Base-by-base conservation (phyloP, 495 filamentous ascomycete species). In the Neurospora discreta region DNA sequence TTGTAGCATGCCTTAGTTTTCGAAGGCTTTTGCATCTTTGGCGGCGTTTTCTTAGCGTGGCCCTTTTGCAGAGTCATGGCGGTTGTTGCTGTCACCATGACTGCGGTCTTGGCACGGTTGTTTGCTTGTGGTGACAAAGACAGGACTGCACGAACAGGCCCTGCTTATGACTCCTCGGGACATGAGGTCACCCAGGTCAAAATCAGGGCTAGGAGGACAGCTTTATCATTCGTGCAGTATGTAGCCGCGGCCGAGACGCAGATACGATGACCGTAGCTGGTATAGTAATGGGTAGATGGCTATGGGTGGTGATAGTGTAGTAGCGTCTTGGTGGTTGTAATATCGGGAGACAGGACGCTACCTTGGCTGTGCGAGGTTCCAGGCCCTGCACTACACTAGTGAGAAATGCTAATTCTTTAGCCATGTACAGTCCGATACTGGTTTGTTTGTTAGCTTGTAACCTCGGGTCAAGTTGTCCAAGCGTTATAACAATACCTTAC, bases 1-100 rank as follows among this genome's bases (percentile, higher is more conserved):
- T 80, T 80, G 74, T 79, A 71, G 74, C 78, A 80, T 20, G 69
- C 52, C 43, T 70, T 72, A 26, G 73, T 33, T 26, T 52, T 13
- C 26, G 52, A 65, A 65, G 26, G 26, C 52, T 36, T 65, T 65
- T 65, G 52, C 52, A 33, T 65, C 52, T 60, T 60, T 30, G 52
- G 52, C 23, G 52, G 52, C 11, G 23, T 60, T 16, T 60, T 60
- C 52, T 65, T 65, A 16, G 46, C 46, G 46, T 60, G 46, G 46
- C 46, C 46, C 46, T 60, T 60, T 60, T 30, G 23, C 23, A 60
- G 52, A 15, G 52, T 26, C 6, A 65, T 6, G 1, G 52, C 30
- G 26, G 52, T 30, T 33, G 23, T 60, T 60, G 23, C 52, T 65
- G 26, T 65, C 52, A 65, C 26, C 52, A 65, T 65, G 52, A 65